These are phyloP conservation scores for Lathyrus oleraceus DNA, from an alignment of 306 rosid genomes.

Conservation along the genomic window DNA sequence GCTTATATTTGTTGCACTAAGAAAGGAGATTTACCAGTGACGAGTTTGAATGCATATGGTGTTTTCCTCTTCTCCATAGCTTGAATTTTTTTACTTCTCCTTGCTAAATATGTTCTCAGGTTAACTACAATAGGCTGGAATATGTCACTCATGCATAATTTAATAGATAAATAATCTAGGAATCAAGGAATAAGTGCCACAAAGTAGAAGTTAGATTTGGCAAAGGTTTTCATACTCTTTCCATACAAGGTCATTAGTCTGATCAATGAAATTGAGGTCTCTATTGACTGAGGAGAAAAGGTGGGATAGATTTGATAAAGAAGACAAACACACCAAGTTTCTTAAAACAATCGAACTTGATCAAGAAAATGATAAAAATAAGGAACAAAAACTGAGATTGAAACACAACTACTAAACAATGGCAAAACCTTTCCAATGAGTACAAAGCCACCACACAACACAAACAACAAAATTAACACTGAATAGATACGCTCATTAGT, in stretches of 20 bases:
- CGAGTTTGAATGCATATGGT: slow-evolving; percentile 81
- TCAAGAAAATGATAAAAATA: no score
- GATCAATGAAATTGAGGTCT: no score
- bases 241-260: no score
- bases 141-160: slow-evolving; percentile 60
- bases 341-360: no score
- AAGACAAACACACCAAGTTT: no score
- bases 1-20: slow-evolving; percentile 4
- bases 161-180: slow-evolving; percentile 31
- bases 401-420: not conserved
- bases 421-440: slow-evolving; percentile 12
- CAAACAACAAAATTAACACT: not conserved
- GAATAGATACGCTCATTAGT: not conserved
- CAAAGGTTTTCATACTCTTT: no score
- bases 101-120: slow-evolving; percentile 73
- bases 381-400: no score
- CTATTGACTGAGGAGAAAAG: no score
- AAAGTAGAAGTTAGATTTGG: slow-evolving; percentile 22
- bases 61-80: slow-evolving; percentile 82
- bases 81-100: slow-evolving; percentile 88
- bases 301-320: no score
- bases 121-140: slow-evolving; percentile 85
- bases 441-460: not conserved
- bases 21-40: slow-evolving; percentile 68
- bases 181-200: slow-evolving; percentile 16